Base-by-base conservation (phyloP, 257 asterid species). In the Lavandula angustifolia region DNA sequence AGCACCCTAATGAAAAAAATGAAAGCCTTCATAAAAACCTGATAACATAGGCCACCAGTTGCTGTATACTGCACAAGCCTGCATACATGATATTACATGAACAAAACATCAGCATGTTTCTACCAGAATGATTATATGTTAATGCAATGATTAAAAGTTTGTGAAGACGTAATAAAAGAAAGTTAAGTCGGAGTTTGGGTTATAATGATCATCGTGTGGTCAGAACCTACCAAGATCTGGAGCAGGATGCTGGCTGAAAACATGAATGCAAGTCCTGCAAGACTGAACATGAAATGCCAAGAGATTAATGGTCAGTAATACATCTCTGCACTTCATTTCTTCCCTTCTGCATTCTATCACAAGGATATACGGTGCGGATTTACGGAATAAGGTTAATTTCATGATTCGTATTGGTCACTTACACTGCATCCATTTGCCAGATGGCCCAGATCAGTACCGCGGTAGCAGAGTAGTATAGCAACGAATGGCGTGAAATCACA, bases 1-100 rank as follows among this genome's bases (percentile, higher is more conserved):
- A 34, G 16, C 60, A 27, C 61, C 2, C 41, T 13, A n/a, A 54
- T 3, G 27, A 22, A 57, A 17, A n/a, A 33, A 56, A 44, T 5
- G 37, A 18, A 49, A 47, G 73, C 33, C 62, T 57, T 65, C 46
- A 33, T n/a, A 67, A 73, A 60, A 60, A 92, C 99, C 99, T 82
- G 97, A 89, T 75, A 94, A 62, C 92, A 94, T 76, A 4, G 99
- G 99, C 99, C 99, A 94, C 99, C 99, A 94, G 71, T 94, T 94
- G 77, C 47, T 82, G 80, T 94, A 94, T 76, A 94, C 65, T 34
- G 84, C 97, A 77, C 99, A 94, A 64, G 99, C 99, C 97, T 92
- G 92, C 74, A 76, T 67, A 54, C 51, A 69, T 59, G 13, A 67
- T 11, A 27, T 43, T 65, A 63, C 6, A 14, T 17, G 48, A 55